phyloP scores from a whole-genome alignment of 2,329 filamentous ascomycete genomes.

The Emmonsia crescens region DNA sequence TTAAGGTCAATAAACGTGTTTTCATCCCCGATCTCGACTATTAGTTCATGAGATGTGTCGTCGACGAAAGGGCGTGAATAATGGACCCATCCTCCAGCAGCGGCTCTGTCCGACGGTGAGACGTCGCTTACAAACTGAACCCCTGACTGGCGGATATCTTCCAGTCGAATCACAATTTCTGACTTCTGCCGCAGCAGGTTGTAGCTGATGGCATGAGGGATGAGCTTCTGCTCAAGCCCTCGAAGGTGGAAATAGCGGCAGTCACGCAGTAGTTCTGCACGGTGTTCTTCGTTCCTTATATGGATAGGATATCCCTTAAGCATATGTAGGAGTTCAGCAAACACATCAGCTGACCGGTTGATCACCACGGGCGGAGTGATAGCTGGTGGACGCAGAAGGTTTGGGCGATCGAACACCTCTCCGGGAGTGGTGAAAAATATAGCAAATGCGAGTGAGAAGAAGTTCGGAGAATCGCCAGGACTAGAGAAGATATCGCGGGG shows the following conservation, averaged over 20 bases:
- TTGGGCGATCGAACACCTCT: conserved; percentile 68
- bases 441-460: conserved; percentile 83
- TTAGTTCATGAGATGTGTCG: conserved; percentile 57
- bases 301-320: conserved; percentile 73
- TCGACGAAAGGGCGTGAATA: conserved; percentile 86
- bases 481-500: conserved; percentile 75
- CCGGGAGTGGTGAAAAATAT: conserved; percentile 73
- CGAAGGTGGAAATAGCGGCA: conserved; percentile 90
- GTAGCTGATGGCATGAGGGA: conserved; percentile 63
- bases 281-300: conserved; percentile 65
- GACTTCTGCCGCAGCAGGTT: conserved; percentile 57
- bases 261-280: conserved; percentile 67
- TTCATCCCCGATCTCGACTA: conserved; percentile 68
- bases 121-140: conserved; percentile 52
- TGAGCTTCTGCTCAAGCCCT: conserved; percentile 76
- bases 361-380: conserved; percentile 75
- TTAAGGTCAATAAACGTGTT: conserved; percentile 47
- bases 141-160: conserved; percentile 83
- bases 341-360: conserved; percentile 70
- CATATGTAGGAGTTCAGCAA: conserved; percentile 69
- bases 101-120: conserved; percentile 13
- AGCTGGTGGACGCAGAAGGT: conserved; percentile 73
- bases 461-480: conserved; percentile 88
- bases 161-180: conserved; percentile 70
- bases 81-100: conserved; percentile 48